These are phyloP conservation scores for Wickerhamomyces canadensis DNA, from an alignment of 805 yeast species.

Conservation along the genomic window DNA sequence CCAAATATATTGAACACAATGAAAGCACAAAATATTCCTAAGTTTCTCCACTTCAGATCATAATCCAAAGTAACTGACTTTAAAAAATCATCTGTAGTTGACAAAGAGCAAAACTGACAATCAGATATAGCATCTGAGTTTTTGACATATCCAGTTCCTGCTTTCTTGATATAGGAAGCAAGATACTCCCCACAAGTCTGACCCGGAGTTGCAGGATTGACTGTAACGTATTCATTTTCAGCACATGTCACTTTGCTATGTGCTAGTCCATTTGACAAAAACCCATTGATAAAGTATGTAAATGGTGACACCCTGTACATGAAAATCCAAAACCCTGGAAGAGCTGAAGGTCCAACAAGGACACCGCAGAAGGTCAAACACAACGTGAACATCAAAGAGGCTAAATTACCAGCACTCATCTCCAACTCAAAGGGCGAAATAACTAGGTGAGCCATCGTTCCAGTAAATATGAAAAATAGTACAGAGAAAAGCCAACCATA, in stretches of 20 bases:
- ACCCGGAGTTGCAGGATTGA: conserved; percentile 46
- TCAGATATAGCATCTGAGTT: conserved; percentile 31
- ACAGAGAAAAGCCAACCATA: conserved; percentile 38
- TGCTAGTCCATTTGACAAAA: conserved; percentile 52
- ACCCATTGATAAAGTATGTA: conserved; percentile 56
- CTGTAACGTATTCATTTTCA: conserved; percentile 37
- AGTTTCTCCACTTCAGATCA: conserved; percentile 60
- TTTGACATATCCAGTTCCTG: conserved; percentile 23
- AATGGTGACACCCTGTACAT: conserved; percentile 72
- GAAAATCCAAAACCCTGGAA: conserved; percentile 78
- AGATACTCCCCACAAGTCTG: conserved; percentile 54
- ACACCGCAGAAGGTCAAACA: conserved; percentile 76
- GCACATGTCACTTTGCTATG: conserved; percentile 43
- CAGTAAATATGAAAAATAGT: conserved; percentile 48
- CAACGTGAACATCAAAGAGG: conserved; percentile 53
- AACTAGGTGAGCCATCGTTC: conserved; percentile 53
- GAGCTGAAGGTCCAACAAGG: conserved; percentile 44
- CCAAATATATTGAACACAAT: conserved; percentile 34
- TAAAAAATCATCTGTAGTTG: conserved; percentile 56
- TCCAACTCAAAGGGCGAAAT: conserved; percentile 55
- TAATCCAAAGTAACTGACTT: conserved; percentile 32
- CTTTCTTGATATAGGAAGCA: conserved; percentile 26
- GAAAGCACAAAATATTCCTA: conserved; percentile 48
- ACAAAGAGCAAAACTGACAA: conserved; percentile 59
- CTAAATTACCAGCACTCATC: conserved; percentile 60